Conservation (phyloP, 306 rosid species). For the Corylus heterophylla region DNA sequence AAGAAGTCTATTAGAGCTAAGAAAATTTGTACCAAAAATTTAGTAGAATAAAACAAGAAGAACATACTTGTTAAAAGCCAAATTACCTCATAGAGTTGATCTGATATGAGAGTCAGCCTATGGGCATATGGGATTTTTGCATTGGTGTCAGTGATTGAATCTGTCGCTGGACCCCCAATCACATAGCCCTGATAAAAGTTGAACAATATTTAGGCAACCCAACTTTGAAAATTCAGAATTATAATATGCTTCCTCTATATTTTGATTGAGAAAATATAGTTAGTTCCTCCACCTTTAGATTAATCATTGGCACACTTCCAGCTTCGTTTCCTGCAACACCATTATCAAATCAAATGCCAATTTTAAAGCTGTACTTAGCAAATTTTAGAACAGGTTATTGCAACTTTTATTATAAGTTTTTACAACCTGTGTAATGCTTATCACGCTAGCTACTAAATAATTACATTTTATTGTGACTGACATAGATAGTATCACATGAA, state of each 20-base stretch:
- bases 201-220: too few species aligned
- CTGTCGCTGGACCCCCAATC: slow-evolving; percentile 20
- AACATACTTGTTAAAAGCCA: background rate
- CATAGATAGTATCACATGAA: too few species aligned
- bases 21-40: background rate
- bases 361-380: background rate
- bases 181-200: slow-evolving; percentile 12
- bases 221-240: background rate
- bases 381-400: too few species aligned
- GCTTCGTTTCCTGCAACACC: slow-evolving; percentile 20
- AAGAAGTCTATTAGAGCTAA: background rate
- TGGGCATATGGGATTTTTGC: slow-evolving; percentile 7
- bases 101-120: slow-evolving; percentile 10
- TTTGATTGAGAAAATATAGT: background rate
- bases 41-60: too few species aligned
- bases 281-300: slow-evolving; percentile 9
- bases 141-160: slow-evolving; percentile 1
- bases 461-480: too few species aligned
- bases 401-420: too few species aligned
- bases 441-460: too few species aligned
- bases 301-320: slow-evolving; percentile 2
- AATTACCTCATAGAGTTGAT: slow-evolving; percentile 18
- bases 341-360: background rate
- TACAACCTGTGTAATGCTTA: too few species aligned
- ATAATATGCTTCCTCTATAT: background rate